These are phyloP conservation scores for Trichocladium antarcticum DNA, from an alignment of 495 filamentous ascomycete genomes.

Conservation along the genomic window DNA sequence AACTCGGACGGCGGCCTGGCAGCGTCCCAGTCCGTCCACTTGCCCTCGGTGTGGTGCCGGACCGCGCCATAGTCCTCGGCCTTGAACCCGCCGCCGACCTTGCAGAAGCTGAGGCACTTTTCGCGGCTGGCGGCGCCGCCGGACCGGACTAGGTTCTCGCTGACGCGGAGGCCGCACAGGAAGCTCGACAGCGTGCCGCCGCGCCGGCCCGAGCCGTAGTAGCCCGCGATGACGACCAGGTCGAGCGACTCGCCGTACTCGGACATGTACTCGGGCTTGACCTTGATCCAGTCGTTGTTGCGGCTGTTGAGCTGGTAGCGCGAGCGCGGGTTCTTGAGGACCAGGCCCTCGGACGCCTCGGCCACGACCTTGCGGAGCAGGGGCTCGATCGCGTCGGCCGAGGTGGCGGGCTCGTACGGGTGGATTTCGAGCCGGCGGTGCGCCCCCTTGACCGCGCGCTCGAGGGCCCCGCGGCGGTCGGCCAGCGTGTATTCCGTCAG, in stretches of 20 bases:
- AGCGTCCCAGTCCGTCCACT: constrained; percentile 79
- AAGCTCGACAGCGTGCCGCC: constrained; percentile 79
- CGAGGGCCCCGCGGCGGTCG: constrained; percentile 68
- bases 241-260: constrained; percentile 93
- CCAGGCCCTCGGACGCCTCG: constrained; percentile 80
- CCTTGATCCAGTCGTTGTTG: constrained; percentile 97
- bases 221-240: constrained; percentile 79
- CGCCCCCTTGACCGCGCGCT: constrained; percentile 51
- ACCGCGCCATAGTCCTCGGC: constrained; percentile 76
- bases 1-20: constrained; percentile 67
- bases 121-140: constrained; percentile 44
- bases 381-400: constrained; percentile 61
- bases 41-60: constrained; percentile 72
- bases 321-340: constrained; percentile 87
- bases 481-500: constrained; percentile 73
- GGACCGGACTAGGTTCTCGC: constrained; percentile 50
- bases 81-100: constrained; percentile 86
- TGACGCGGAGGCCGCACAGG: constrained; percentile 71
- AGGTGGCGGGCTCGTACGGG: constrained; percentile 54
- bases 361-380: constrained; percentile 72
- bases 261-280: constrained; percentile 97
- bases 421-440: constrained; percentile 76
- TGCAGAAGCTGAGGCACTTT: constrained; percentile 87
- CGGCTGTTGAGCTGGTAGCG: constrained; percentile 80
- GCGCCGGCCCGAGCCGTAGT: constrained; percentile 77